phyloP scores from a whole-genome alignment of 768 basidiomycete genomes.

The Roridomyces roridus region DNA sequence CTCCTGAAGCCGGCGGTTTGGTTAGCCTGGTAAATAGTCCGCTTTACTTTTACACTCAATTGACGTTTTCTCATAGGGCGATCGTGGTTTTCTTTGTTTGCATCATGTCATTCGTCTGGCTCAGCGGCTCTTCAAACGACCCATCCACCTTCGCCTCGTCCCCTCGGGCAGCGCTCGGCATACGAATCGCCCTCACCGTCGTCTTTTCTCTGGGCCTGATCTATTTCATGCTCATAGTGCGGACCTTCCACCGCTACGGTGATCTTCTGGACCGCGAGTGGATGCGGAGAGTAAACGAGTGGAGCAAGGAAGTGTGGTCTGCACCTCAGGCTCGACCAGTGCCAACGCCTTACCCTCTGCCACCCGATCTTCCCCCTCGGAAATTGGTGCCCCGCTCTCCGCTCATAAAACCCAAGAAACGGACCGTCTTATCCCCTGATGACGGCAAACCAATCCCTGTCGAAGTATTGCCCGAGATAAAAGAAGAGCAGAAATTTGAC shows the following conservation, averaged over 20 bases:
- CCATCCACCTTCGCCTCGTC: constrained; percentile 26
- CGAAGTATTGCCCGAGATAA: no score
- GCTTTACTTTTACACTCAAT: background rate
- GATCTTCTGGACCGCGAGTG: constrained; percentile 42
- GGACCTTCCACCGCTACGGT: constrained; percentile 62
- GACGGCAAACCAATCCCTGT: no score
- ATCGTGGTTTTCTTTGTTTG: constrained; percentile 61
- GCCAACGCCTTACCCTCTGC: background rate
- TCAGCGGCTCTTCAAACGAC: constrained; percentile 48
- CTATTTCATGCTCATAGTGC: constrained; percentile 57
- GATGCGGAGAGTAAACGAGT: constrained; percentile 33
- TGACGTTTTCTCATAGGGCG: constrained; percentile 43
- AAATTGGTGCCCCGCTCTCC: background rate
- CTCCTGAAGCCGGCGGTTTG: constrained; percentile 53
- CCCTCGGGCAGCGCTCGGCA: constrained; percentile 37
- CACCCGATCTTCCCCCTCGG: background rate
- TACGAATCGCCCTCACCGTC: constrained; percentile 51
- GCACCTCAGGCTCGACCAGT: background rate
- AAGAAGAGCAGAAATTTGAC: background rate
- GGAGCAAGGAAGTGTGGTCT: constrained; percentile 20
- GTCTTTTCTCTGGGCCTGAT: constrained; percentile 57
- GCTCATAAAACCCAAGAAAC: no score
- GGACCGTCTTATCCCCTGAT: no score
- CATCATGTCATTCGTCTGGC: constrained; percentile 69
- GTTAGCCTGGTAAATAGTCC: constrained; percentile 57